These are phyloP conservation scores for Rubus idaeus DNA, from an alignment of 306 rosid species.

Conservation along the genomic window DNA sequence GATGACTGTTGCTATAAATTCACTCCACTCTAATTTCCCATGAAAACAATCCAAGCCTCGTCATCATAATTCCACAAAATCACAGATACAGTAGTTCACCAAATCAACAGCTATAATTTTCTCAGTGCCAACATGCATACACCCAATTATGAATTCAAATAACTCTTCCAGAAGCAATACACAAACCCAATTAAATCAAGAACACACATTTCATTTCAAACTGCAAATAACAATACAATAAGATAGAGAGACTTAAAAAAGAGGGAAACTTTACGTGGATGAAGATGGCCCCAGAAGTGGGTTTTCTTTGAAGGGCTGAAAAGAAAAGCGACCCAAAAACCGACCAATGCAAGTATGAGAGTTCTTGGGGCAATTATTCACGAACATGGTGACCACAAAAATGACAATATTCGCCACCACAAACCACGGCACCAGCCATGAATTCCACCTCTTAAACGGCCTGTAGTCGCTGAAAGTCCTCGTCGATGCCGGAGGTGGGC, in stretches of 20 bases:
- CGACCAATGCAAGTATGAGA: constrained; percentile 45
- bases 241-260: neutral
- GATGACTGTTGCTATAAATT: neutral
- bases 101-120: neutral
- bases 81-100: neutral
- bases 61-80: constrained; percentile 5
- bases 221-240: neutral
- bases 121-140: neutral
- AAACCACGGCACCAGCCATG: constrained; percentile 75
- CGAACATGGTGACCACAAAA: constrained; percentile 54
- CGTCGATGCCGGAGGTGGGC: neutral
- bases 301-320: constrained; percentile 76
- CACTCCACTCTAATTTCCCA: neutral
- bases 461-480: constrained; percentile 21
- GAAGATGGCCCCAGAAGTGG: constrained; percentile 89
- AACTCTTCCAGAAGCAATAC: neutral
- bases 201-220: neutral
- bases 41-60: neutral
- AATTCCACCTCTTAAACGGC: constrained; percentile 56
- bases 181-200: neutral
- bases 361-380: constrained; percentile 63
- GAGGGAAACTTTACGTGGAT: constrained; percentile 46
- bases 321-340: constrained; percentile 74
- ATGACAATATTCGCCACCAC: constrained; percentile 55
- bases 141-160: neutral